These are phyloP conservation scores for Gynandropsis gynandra DNA, from an alignment of 345 rosid genomes.

Conservation along the genomic window DNA sequence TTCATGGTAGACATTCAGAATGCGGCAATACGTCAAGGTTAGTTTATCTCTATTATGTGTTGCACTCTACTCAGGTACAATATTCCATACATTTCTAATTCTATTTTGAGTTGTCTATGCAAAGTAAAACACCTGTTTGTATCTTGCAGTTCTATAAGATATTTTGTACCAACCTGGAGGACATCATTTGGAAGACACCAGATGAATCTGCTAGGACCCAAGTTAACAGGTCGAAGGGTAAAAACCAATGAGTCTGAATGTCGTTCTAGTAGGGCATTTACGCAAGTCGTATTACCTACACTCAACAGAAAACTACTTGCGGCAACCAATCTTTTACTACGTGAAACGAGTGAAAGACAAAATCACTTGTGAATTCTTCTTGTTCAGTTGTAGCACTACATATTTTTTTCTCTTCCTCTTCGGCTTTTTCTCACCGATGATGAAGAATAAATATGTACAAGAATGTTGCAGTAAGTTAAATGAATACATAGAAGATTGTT, in stretches of 20 bases:
- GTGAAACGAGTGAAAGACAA: too few species aligned
- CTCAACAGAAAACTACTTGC: too few species aligned
- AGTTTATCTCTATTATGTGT: conserved; percentile 14
- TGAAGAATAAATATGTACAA: neutral
- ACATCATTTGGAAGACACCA: conserved; percentile 70
- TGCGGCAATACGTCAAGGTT: conserved; percentile 62
- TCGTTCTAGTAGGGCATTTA: too few species aligned
- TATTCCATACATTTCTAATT: too few species aligned
- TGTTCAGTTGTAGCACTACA: neutral
- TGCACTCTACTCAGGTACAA: too few species aligned
- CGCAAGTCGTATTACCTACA: too few species aligned
- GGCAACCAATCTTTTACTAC: neutral
- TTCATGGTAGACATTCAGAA: conserved; percentile 64
- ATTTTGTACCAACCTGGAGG: conserved; percentile 61
- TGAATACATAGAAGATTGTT: neutral
- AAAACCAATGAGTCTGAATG: conserved; percentile 39
- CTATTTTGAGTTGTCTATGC: too few species aligned
- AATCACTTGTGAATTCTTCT: too few species aligned
- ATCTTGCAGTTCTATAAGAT: conserved; percentile 60
- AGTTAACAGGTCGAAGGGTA: conserved; percentile 43
- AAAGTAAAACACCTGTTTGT: neutral
- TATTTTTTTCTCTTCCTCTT: neutral
- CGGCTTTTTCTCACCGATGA: neutral
- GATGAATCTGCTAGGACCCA: conserved; percentile 41
- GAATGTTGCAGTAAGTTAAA: too few species aligned